Conservation (phyloP, 164 flowering plant species). For the Magnolia sinica region DNA sequence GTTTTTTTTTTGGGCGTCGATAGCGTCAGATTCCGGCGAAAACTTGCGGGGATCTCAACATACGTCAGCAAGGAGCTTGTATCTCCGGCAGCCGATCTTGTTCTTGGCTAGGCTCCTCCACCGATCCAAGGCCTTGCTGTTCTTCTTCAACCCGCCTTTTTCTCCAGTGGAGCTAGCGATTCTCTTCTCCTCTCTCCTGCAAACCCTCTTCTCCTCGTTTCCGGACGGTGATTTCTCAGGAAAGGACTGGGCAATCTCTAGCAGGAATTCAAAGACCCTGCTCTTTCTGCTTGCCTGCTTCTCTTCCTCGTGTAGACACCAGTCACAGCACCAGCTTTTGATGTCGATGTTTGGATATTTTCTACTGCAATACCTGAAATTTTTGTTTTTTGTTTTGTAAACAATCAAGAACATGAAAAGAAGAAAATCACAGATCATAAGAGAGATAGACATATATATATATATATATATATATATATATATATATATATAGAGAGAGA, state of each 20-base stretch:
- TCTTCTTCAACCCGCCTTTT: not conserved
- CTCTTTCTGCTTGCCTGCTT: constrained; percentile 1
- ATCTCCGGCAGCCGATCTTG: constrained; percentile 10
- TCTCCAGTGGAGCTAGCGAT: not conserved
- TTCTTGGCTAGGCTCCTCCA: constrained; percentile 10
- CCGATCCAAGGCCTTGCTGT: constrained; percentile 17
- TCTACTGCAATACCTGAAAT: constrained; percentile 14
- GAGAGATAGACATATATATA: not conserved
- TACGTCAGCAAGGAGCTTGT: constrained; percentile 18
- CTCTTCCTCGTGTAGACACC: constrained; percentile 16
- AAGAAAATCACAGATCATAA: not conserved
- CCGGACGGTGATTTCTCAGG: constrained; percentile 1
- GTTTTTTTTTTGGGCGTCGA: not conserved
- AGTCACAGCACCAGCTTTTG: constrained; percentile 12
- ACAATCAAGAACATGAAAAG: not conserved
- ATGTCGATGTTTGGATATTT: constrained; percentile 9
- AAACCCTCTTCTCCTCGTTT: too few species aligned
- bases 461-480: not conserved
- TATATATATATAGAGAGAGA: too few species aligned
- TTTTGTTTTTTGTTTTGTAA: too few species aligned
- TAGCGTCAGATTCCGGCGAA: not conserved
- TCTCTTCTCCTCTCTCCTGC: not conserved
- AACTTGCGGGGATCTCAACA: constrained; percentile 5
- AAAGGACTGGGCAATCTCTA: constrained; percentile 15
- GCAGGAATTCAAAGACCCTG: constrained; percentile 11